Percentiles rank a stretch among this genome's conserved stretches.
Conservation (phyloP, 1,139 yeast species). For the Protomyces pachydermus region DNA sequence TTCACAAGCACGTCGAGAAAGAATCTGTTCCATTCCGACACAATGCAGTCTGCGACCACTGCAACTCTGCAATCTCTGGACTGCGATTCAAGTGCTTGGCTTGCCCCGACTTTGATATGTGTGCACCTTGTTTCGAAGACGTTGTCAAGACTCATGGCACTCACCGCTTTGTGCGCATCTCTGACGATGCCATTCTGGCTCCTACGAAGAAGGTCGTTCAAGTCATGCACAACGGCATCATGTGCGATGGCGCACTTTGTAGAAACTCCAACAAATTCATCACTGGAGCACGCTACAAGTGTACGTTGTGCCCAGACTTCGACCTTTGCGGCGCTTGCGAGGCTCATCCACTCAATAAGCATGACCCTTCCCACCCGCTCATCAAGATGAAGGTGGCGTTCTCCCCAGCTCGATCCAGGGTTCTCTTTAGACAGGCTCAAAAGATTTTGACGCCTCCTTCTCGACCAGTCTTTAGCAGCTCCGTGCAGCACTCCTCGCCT, state of each 20-base stretch:
- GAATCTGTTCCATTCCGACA: slow-evolving; percentile 4
- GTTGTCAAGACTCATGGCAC: slow-evolving; percentile 13
- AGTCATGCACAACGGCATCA: slow-evolving; percentile 33
- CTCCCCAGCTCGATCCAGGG: slow-evolving; percentile 6
- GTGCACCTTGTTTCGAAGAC: slow-evolving; percentile 42
- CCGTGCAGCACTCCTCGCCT: background rate
- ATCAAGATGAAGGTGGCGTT: slow-evolving; percentile 31
- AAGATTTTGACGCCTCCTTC: slow-evolving; percentile 1
- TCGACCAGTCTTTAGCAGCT: background rate
- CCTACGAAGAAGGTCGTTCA: slow-evolving; percentile 4
- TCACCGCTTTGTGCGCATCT: slow-evolving; percentile 29
- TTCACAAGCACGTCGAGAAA: background rate
- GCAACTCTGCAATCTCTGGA: slow-evolving; percentile 39
- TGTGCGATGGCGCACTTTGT: slow-evolving; percentile 47
- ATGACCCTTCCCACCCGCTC: slow-evolving; percentile 35
- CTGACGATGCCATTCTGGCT: slow-evolving; percentile 4
- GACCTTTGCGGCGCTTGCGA: slow-evolving; percentile 53
- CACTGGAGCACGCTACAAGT: slow-evolving; percentile 48
- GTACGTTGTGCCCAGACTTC: slow-evolving; percentile 49
- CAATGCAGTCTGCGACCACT: slow-evolving; percentile 33
- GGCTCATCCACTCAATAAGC: slow-evolving; percentile 34
- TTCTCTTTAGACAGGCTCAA: too few species aligned
- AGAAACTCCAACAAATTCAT: slow-evolving; percentile 36
- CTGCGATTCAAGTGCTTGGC: slow-evolving; percentile 49
- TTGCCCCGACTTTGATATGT: slow-evolving; percentile 52